Percentiles rank a stretch among this genome's conserved stretches.
Evolutionary conservation across 805 yeast genomes (phyloP).

Genomic region (Metschnikowia drakensbergensis): DNA sequence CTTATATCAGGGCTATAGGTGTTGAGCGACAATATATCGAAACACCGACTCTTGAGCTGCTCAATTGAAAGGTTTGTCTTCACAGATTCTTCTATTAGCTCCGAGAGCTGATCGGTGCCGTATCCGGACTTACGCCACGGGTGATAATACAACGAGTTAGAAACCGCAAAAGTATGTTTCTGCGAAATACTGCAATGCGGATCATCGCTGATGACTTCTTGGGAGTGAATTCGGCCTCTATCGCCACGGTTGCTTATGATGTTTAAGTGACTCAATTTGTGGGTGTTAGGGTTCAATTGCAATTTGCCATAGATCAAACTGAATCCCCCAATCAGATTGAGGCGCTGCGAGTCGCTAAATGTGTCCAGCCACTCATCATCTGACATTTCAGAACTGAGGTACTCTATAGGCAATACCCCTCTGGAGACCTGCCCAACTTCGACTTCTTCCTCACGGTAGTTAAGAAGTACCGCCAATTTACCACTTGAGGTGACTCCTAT

Average conservation of each 20-base stretch:
- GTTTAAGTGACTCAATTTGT: conserved; percentile 33
- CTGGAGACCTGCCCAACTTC: conserved; percentile 42
- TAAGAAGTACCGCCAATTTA: conserved; percentile 68
- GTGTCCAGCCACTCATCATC: conserved; percentile 45
- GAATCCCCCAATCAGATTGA: conserved; percentile 55
- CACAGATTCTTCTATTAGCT: conserved; percentile 20
- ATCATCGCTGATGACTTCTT: conserved; percentile 6
- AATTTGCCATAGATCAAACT: conserved; percentile 55
- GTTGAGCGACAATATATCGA: conserved; percentile 48
- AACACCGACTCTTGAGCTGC: conserved; percentile 46
- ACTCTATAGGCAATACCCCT: conserved; percentile 49
- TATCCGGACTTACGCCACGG: conserved; percentile 72
- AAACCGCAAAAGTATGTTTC: conserved; percentile 50
- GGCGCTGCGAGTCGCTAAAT: conserved; percentile 13
- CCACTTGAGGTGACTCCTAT: conserved; percentile 64
- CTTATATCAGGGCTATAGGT: conserved; percentile 33
- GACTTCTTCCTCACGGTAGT: conserved; percentile 52
- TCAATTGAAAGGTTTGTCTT: conserved; percentile 26
- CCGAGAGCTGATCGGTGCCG: conserved; percentile 40
- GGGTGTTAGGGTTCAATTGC: conserved; percentile 19
- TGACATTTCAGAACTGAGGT: conserved; percentile 30
- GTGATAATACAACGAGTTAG: conserved; percentile 60
- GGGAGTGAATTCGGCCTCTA: conserved; percentile 30
- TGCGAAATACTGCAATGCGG: conserved; percentile 20
- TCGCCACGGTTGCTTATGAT: conserved; percentile 51